phyloP scores from a whole-genome alignment of 345 rosid species.

The Conringia planisiliqua region DNA sequence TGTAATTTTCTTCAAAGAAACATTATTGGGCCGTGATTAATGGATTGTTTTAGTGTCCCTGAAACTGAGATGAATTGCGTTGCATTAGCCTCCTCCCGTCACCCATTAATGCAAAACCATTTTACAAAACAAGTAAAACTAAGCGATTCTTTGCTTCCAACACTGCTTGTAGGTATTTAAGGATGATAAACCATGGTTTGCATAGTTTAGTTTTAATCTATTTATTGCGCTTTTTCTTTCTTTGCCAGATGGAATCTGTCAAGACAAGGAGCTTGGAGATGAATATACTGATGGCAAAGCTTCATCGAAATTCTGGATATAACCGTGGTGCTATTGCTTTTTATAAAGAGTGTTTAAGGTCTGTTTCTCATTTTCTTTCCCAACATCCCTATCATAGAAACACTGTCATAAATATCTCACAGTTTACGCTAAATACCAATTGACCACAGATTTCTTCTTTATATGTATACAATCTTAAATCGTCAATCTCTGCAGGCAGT shows the following conservation, averaged over 20 bases:
- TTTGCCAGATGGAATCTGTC: constrained; percentile 80
- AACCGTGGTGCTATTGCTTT: constrained; percentile 83
- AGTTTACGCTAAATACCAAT: not conserved
- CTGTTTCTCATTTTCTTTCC: constrained; percentile 6
- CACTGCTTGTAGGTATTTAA: not conserved
- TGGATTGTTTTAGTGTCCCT: not conserved
- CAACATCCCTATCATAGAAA: not conserved
- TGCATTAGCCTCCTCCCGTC: not conserved
- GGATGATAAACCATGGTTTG: not conserved
- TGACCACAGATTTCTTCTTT: not conserved
- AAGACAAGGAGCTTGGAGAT: constrained; percentile 90
- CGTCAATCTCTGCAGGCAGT: constrained; percentile 54
- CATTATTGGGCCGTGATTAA: not conserved
- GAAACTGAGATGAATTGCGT: not conserved
- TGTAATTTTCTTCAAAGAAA: not conserved
- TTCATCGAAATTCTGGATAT: constrained; percentile 78
- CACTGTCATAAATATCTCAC: constrained; percentile 5
- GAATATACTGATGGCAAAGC: constrained; percentile 93
- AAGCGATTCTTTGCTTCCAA: not conserved
- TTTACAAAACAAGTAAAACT: not conserved
- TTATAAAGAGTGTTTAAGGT: constrained; percentile 95
- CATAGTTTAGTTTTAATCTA: not conserved
- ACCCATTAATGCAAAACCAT: not conserved
- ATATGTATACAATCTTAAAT: not conserved
- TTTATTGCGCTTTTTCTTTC: not conserved